Base-by-base conservation (phyloP, 768 basidiomycete species). In the Mycena alexandri region DNA sequence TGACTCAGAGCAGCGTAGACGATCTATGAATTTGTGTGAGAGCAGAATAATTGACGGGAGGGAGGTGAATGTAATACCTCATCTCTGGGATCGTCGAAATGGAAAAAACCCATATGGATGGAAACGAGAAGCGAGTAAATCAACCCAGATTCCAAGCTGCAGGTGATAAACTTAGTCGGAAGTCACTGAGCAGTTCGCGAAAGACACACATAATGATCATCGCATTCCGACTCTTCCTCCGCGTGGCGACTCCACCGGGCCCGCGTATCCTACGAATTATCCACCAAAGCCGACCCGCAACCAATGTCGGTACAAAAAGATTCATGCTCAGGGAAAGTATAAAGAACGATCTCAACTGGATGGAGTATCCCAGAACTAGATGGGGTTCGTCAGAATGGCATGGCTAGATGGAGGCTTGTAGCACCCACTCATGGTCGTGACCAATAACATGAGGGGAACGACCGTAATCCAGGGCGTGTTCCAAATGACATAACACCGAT, bases 401-500 rank as follows among this genome's bases (percentile, higher is more conserved):
- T 38, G n/a, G 13, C 1, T 51, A 5, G 13, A n/a, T 34, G 16
- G n/a, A 19, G 13, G 5, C 63, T 10, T 1, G 55, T 5, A 41
- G 56, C 21, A 47, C 76, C 36, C 34, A 81, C 82, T 74, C 72
- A 81, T 79, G 10, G 76, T 78, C 13, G 74, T 77, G 10, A 79
- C 19, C n/a, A 82, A 71, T 19, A 80, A 60, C 1, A 77, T 52
- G 4, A 73, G 33, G 0, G 80, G 77, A 10, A 69, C 75, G 55
- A 76, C 51, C 8, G 77, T 72, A 24, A 81, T 68, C 46, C 69
- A 70, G 63, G 75, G 74, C 8, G 73, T 76, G 51, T 70, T 73
- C 80, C 82, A 82, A 41, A 82, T 77, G n/a, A 80, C 75, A 63
- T 77, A 81, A 57, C 81, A 83, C 44, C 82, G 75, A 67, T 82